These are phyloP conservation scores for Davidsoniella neocaledoniae DNA, from an alignment of 2,329 filamentous ascomycete species.

Conservation along the genomic window DNA sequence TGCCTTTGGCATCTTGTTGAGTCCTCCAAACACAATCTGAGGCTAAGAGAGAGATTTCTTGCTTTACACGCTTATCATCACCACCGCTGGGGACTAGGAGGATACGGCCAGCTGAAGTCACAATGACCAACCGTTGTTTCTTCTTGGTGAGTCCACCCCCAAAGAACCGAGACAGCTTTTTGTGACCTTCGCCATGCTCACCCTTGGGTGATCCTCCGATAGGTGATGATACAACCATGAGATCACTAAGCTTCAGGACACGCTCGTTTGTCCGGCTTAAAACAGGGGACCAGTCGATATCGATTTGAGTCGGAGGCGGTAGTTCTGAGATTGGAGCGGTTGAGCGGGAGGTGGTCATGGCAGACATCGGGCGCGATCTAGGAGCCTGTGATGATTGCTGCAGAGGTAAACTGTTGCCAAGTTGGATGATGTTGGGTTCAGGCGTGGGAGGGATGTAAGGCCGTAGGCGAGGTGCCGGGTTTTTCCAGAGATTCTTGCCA, in stretches of 20 bases:
- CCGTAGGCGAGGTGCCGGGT: conserved; percentile 73
- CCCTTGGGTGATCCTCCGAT: conserved; percentile 56
- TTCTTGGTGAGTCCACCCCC: conserved; percentile 84
- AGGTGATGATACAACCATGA: conserved; percentile 67
- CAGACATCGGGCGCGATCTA: conserved; percentile 1
- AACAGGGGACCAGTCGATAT: conserved; percentile 97
- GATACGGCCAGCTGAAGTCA: conserved; percentile 80
- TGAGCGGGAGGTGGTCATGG: conserved; percentile 31
- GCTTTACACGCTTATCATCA: conserved; percentile 88
- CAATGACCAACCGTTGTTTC: conserved; percentile 79
- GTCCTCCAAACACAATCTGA: conserved; percentile 64
- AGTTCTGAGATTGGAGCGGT: conserved; percentile 83
- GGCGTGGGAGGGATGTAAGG: conserved; percentile 63
- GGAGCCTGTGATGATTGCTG: background rate
- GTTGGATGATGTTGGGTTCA: conserved; percentile 57
- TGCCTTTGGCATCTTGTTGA: conserved; percentile 70
- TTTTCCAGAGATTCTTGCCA: conserved; percentile 73
- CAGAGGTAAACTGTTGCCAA: conserved; percentile 19
- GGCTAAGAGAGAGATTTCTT: conserved; percentile 70
- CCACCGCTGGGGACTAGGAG: conserved; percentile 81
- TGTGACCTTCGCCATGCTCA: conserved; percentile 46
- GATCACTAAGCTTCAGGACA: conserved; percentile 83
- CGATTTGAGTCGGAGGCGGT: conserved; percentile 86
- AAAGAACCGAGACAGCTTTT: conserved; percentile 88
- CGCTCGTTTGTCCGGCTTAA: conserved; percentile 80